phyloP scores from a whole-genome alignment of 345 rosid species.

The Eucalyptus regnans region DNA sequence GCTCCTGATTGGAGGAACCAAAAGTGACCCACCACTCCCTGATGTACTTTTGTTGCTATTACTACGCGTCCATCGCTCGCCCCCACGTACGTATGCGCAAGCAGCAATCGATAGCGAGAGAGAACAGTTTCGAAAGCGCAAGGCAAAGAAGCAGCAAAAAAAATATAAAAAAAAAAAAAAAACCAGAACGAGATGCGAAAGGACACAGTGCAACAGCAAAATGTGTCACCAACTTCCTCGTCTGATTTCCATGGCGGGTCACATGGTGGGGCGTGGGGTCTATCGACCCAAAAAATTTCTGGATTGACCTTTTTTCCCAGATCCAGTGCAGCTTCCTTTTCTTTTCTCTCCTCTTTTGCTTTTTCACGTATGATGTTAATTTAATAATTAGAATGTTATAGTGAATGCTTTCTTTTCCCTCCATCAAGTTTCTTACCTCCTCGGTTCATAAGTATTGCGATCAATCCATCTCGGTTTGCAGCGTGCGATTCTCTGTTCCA shows the following conservation, averaged over 20 bases:
- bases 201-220: background rate
- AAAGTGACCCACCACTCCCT: background rate
- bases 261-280: background rate
- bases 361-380: background rate
- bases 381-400: too few relatives aligned
- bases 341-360: background rate
- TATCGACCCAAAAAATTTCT: background rate
- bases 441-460: background rate
- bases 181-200: background rate
- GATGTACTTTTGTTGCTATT: background rate
- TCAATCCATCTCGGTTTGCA: accelerated
- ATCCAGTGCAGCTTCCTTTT: background rate
- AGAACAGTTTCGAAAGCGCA: background rate
- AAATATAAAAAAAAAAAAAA: background rate
- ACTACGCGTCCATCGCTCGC: background rate
- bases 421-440: background rate
- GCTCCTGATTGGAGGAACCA: constrained; percentile 1
- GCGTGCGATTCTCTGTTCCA: background rate
- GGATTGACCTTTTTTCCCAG: background rate
- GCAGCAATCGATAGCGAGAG: background rate
- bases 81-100: background rate
- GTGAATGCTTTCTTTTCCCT: too few relatives aligned
- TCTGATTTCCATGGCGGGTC: background rate
- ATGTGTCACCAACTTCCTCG: background rate
- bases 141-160: background rate